Conservation (phyloP, 163 green algal genomes). For the Scenedesmus sp. region DNA sequence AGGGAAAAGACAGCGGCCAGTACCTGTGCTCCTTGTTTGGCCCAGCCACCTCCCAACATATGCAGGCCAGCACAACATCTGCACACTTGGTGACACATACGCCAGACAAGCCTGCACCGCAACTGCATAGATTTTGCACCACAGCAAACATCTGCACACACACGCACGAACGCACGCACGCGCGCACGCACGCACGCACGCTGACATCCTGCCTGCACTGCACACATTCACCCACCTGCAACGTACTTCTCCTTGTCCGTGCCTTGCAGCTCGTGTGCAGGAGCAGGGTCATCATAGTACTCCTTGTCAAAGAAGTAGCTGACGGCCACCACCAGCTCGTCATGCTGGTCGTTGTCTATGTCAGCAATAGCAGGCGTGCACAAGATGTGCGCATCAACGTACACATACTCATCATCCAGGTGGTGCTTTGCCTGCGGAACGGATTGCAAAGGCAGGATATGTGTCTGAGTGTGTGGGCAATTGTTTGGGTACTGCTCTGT, state of each 20-base stretch:
- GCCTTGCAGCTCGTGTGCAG: constrained; percentile 66
- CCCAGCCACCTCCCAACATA: too few species aligned
- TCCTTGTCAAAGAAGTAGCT: constrained; percentile 96
- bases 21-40: too few species aligned
- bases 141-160: too few species aligned
- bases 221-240: constrained; percentile 57
- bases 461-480: too few species aligned
- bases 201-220: not conserved
- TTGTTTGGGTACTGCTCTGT: too few species aligned
- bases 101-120: too few species aligned
- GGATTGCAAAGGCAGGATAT: too few species aligned
- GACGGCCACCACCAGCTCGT: constrained; percentile 93
- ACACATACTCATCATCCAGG: constrained; percentile 72
- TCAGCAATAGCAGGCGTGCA: constrained; percentile 94
- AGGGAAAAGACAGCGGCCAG: not conserved
- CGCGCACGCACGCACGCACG: too few species aligned
- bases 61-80: too few species aligned
- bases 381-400: constrained; percentile 94
- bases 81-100: too few species aligned
- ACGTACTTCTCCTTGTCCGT: constrained; percentile 75
- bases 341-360: constrained; percentile 93
- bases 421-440: not conserved
- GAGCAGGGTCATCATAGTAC: constrained; percentile 76
- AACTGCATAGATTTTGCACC: too few species aligned
- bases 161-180: too few species aligned